Evolutionary conservation across 257 asterid genomes (phyloP).

Genomic region (Forsythia suspensa): DNA sequence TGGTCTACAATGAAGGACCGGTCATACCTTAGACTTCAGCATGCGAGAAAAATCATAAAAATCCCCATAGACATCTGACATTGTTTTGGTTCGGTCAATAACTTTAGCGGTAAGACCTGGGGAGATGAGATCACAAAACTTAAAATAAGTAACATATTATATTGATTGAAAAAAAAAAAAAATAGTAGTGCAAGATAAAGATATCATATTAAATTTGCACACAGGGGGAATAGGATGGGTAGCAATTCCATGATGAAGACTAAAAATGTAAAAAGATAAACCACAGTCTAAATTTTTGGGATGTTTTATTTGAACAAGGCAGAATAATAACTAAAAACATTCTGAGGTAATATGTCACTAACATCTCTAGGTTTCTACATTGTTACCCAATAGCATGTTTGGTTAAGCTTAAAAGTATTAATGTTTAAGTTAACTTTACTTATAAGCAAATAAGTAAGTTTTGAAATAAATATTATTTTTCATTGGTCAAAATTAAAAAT

Average conservation of each 20-base stretch:
- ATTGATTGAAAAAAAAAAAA: conserved; percentile 6
- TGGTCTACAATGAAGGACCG: conserved; percentile 14
- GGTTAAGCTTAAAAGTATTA: background rate
- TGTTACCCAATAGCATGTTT: background rate
- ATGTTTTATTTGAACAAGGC: conserved; percentile 1
- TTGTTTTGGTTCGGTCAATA: conserved; percentile 70
- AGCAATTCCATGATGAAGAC: background rate
- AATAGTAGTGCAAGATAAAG: background rate
- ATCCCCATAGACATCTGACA: conserved; percentile 90
- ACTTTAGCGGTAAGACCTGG: conserved; percentile 94
- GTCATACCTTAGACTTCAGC: conserved; percentile 81
- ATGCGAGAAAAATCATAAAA: conserved; percentile 84
- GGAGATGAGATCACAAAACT: conserved; percentile 14
- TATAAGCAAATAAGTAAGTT: background rate
- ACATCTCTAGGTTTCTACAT: background rate
- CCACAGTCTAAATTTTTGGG: background rate
- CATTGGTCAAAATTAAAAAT: background rate
- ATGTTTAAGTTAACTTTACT: background rate
- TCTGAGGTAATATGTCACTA: background rate
- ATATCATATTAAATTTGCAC: conserved; percentile 2
- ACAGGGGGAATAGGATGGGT: background rate
- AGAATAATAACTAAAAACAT: background rate
- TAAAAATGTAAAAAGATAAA: background rate
- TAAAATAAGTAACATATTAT: conserved; percentile 17
- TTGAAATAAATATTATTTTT: background rate